Evolutionary conservation across 768 basidiomycete species (phyloP).

Genomic region (Infundibulicybe gibba): DNA sequence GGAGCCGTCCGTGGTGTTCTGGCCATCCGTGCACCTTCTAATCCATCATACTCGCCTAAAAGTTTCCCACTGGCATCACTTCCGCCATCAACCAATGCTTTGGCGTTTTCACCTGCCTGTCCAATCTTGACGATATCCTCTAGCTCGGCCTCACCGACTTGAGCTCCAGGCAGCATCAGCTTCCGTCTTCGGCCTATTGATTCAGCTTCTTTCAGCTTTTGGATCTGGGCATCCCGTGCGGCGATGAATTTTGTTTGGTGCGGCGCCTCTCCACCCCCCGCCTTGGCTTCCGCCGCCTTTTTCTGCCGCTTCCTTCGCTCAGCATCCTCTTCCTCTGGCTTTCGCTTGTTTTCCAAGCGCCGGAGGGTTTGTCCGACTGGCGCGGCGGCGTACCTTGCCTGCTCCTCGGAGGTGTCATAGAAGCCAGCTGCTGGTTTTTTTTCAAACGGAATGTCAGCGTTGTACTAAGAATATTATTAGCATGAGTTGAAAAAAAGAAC

Average conservation of each 20-base stretch:
- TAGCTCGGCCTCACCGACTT: constrained; percentile 91
- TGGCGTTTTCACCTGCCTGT: constrained; percentile 84
- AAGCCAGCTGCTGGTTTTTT: constrained; percentile 95
- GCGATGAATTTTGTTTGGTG: constrained; percentile 94
- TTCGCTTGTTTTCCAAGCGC: constrained; percentile 94
- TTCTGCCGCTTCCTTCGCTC: constrained; percentile 89
- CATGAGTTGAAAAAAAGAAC: neutral
- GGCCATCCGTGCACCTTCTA: constrained; percentile 87
- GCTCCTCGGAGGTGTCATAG: constrained; percentile 95
- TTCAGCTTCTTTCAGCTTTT: constrained; percentile 96
- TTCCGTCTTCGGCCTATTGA: constrained; percentile 87
- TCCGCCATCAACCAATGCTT: constrained; percentile 78
- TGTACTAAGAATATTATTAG: constrained; percentile 59
- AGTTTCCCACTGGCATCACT: constrained; percentile 83
- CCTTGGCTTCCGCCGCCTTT: constrained; percentile 58
- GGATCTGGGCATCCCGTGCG: constrained; percentile 97
- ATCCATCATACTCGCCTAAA: constrained; percentile 87
- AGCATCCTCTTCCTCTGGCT: constrained; percentile 89
- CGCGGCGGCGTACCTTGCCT: constrained; percentile 80
- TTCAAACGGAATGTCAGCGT: constrained; percentile 97
- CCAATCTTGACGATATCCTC: constrained; percentile 99
- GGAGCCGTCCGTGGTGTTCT: constrained; percentile 93
- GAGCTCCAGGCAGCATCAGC: constrained; percentile 80
- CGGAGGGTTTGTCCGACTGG: constrained; percentile 90
- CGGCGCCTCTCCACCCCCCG: constrained; percentile 49